These are phyloP conservation scores for Lactarius quietus DNA, from an alignment of 768 basidiomycete genomes.

Conservation along the genomic window DNA sequence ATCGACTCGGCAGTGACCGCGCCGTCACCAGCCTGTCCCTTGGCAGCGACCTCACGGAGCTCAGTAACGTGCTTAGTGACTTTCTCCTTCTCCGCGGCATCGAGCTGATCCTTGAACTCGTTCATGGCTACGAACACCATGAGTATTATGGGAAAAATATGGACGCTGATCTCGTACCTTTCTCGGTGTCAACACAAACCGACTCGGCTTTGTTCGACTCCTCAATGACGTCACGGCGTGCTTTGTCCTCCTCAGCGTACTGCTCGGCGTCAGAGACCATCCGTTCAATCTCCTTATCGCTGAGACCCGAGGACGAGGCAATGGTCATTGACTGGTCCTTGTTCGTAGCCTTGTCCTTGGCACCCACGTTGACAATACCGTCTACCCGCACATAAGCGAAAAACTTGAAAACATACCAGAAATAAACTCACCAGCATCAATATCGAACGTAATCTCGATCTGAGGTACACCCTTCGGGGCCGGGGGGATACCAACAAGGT, in stretches of 20 bases:
- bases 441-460: conserved; percentile 90
- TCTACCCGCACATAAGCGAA: conserved; percentile 41
- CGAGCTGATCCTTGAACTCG: conserved; percentile 98
- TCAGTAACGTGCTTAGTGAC: conserved; percentile 83
- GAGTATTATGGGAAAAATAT: conserved; percentile 4
- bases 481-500: conserved; percentile 94
- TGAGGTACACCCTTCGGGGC: conserved; percentile 74
- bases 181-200: conserved; percentile 92
- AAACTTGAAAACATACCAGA: not conserved
- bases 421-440: conserved; percentile 73
- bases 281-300: conserved; percentile 93
- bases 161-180: conserved; percentile 48
- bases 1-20: conserved; percentile 81
- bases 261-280: conserved; percentile 96
- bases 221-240: conserved; percentile 84
- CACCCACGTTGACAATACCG: conserved; percentile 96
- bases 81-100: conserved; percentile 89
- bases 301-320: conserved; percentile 94
- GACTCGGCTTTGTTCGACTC: conserved; percentile 96
- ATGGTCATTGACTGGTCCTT: conserved; percentile 98
- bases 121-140: conserved; percentile 60
- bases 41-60: conserved; percentile 82
- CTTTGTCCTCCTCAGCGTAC: conserved; percentile 91
- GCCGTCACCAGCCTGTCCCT: conserved; percentile 85
- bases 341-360: conserved; percentile 88